Evolutionary conservation across 768 basidiomycete genomes (phyloP), one percentile per base, ranked within the genome.

Genomic region (Lentinula boryana): DNA sequence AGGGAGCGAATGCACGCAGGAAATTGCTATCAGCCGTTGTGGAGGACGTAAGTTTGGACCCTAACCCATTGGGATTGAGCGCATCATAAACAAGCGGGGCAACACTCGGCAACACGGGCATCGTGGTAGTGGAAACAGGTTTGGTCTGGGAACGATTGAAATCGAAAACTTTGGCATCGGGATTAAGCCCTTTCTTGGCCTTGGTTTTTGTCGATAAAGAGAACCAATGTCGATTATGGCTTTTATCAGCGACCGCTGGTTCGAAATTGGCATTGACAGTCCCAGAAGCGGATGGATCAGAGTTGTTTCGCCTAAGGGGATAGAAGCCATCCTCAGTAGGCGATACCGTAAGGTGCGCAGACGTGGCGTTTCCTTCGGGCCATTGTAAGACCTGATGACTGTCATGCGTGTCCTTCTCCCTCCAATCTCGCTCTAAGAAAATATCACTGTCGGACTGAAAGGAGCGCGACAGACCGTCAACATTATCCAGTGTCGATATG

Each of bases 1-100:
- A 93, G 35, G 91, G 92, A 38, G 90, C 91, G 71, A 95, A 95
- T 16, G 91, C 92, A 68, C 89, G 90, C 60, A 91, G 76, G 21
- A 85, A 72, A 33, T 80, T 81, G 50, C 73, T 77, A 9, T 80
- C 76, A 4, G 84, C 79, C 2, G 79, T 68, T 0, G 77, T 65
- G 1, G 75, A 69, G 4, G 78, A 62, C 48, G 74, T 63, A 51
- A 71, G 63, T 56, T 67, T 68, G 15, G 73, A 64, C 44, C 74
- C 75, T 12, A 82, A 72, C n/a, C 86, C 84, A 46, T 79, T 85
- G 16, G 86, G 85, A 66, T 86, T 86, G 38, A 87, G 74, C 16
- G 81, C 81, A 62, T 86, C 85, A 65, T 78, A 85, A 6, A 75
- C 65, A 13, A 65, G 23, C 59, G 33, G n/a, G 61, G 52, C 62